Base-by-base conservation (phyloP, 257 asterid species). In the Salvia splendens region DNA sequence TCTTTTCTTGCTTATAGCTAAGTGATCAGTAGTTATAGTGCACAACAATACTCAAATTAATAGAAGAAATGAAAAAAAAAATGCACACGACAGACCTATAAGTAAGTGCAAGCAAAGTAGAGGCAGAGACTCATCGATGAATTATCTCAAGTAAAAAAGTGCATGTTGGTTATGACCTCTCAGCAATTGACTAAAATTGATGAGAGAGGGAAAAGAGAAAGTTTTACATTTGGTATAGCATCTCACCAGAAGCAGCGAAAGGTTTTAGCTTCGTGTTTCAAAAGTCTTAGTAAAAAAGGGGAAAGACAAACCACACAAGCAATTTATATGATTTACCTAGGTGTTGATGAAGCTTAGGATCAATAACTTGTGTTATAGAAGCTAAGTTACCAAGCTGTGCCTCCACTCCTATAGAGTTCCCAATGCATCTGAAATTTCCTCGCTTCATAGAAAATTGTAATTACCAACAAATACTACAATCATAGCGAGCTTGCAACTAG, bases 381-480 rank as follows among this genome's bases (percentile, higher is more conserved):
- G 99, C 97, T 41, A 93, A 82, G 81, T 77, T 90, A 69, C 85
- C 76, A 48, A 93, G 94, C 74, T 93, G 99, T 1, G 78, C 61
- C 78, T 93, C 97, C 71, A 93, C 99, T 48, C 99, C 97, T 49
- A 93, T 85, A 53, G 97, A 86, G 59, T 82, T 81, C 65, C 78
- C 97, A 1, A 92, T 88, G 91, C 96, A 90, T 85, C 94, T 90
- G 91, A 93, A 93, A 80, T 93, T 93, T 78, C 88, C 96, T 83
- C 99, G 86, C 99, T 93, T 80, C 71, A 77, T 67, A 69, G 36
- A 24, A 77, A 84, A 80, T 76, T 73, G 57, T 71, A 78, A 78
- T 64, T 32, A 79, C 58, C 42, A 66, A 61, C 66, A 71, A 77
- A 56, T 30, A 69, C 56, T 61, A 74, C 71, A 47, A 76, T 66